phyloP scores from a whole-genome alignment of 495 filamentous ascomycete genomes.

The Annulohypoxylon maeteangense region DNA sequence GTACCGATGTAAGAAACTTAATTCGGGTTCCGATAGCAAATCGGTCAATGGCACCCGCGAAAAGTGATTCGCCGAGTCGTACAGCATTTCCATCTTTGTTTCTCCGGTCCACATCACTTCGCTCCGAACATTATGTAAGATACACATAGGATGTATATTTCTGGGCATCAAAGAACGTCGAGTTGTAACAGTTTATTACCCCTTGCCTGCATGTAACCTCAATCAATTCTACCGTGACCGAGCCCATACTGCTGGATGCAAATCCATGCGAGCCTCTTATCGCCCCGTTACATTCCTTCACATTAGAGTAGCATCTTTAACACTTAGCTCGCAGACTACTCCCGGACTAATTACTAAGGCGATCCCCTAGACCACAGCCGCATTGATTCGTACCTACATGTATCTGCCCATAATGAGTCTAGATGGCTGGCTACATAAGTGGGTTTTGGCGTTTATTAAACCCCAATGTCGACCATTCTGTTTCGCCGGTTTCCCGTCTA shows the following conservation, averaged over 20 bases:
- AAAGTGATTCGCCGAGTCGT: constrained; percentile 36
- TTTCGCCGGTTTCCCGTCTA: not conserved
- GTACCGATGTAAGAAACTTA: not conserved
- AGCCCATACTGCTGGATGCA: constrained; percentile 31
- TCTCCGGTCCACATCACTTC: constrained; percentile 33
- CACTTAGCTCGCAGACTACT: constrained; percentile 23
- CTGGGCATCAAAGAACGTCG: not conserved
- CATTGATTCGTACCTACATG: not conserved
- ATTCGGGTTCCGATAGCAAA: constrained; percentile 31
- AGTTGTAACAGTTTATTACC: not conserved
- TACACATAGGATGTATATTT: not conserved
- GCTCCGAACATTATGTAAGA: constrained; percentile 17
- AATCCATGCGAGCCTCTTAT: constrained; percentile 7
- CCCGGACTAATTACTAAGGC: constrained; percentile 29
- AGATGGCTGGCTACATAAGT: constrained; percentile 23
- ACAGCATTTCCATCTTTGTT: constrained; percentile 35
- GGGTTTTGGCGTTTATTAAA: constrained; percentile 11
- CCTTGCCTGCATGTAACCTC: constrained; percentile 27
- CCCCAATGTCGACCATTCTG: constrained; percentile 7
- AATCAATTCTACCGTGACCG: constrained; percentile 40
- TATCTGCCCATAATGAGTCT: not conserved
- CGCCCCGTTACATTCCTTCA: constrained; percentile 32
- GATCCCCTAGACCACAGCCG: constrained; percentile 9
- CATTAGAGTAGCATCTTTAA: constrained; percentile 26
- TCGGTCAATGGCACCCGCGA: constrained; percentile 1